Evolutionary conservation across 2,329 filamentous ascomycete species (phyloP).

Genomic region (Alternaria conjuncta): DNA sequence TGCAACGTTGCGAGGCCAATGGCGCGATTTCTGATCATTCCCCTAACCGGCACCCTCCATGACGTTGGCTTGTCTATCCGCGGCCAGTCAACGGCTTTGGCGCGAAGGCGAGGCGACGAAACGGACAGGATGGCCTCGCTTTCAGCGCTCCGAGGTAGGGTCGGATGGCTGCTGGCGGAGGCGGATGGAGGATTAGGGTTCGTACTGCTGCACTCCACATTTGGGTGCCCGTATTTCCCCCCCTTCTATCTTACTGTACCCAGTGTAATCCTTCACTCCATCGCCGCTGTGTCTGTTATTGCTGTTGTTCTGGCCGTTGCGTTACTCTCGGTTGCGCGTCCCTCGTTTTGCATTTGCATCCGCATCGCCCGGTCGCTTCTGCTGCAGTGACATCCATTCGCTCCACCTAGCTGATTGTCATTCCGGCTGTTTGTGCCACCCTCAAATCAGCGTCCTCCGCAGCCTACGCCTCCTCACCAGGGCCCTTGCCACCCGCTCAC

Average conservation of each 20-base stretch:
- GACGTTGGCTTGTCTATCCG: conserved; percentile 29
- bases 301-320: not conserved
- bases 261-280: not conserved
- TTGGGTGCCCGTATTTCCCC: not conserved
- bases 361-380: conserved; percentile 8
- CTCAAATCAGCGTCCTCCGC: conserved; percentile 3
- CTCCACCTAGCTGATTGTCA: conserved; percentile 2
- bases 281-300: not conserved
- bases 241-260: conserved; percentile 1
- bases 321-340: conserved; percentile 3
- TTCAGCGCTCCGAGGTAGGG: not conserved
- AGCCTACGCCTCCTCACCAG: not conserved
- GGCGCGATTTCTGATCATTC: conserved; percentile 35
- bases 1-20: conserved; percentile 19
- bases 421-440: conserved; percentile 5
- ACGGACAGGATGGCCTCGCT: not conserved
- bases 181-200: not conserved
- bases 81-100: conserved; percentile 6
- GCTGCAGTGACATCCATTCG: not conserved
- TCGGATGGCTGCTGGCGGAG: not conserved
- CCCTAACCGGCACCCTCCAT: conserved; percentile 35
- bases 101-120: not conserved
- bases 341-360: not conserved
- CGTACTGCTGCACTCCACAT: conserved; percentile 3
- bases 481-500: conserved; percentile 1